Evolutionary conservation across 306 rosid genomes (phyloP).

Genomic region (Rosa chinensis): DNA sequence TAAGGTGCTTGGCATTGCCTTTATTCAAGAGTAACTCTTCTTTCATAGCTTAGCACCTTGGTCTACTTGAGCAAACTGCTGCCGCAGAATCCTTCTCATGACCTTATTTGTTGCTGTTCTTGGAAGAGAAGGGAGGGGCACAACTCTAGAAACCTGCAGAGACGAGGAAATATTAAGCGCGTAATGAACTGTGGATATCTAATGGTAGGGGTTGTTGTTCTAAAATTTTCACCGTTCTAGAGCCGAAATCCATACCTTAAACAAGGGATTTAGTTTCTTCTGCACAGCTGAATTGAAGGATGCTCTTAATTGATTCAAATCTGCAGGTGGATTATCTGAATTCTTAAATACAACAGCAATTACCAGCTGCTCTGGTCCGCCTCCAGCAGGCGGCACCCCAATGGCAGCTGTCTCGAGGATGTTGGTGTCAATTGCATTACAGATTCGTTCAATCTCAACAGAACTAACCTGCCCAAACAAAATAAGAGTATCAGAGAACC

Average conservation of each 20-base stretch:
- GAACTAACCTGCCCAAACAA: conserved; percentile 77
- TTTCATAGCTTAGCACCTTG: conserved; percentile 57
- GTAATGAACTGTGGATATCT: not conserved
- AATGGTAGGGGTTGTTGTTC: not conserved
- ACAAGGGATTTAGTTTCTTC: conserved; percentile 83
- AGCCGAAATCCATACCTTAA: conserved; percentile 56
- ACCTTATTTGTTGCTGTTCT: conserved; percentile 94
- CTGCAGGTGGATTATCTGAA: conserved; percentile 28
- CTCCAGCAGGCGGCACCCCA: conserved; percentile 81
- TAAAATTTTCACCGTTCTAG: not conserved
- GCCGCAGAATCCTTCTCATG: conserved; percentile 85
- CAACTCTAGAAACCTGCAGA: conserved; percentile 70
- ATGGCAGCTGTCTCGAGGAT: conserved; percentile 92
- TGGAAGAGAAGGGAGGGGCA: conserved; percentile 64
- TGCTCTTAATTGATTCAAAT: conserved; percentile 46
- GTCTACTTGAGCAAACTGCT: conserved; percentile 49
- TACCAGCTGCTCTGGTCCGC: conserved; percentile 88
- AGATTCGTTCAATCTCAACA: conserved; percentile 90
- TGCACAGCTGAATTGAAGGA: conserved; percentile 86
- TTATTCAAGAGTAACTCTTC: not conserved
- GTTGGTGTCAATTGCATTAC: conserved; percentile 60
- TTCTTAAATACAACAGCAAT: conserved; percentile 70
- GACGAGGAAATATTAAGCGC: conserved; percentile 9
- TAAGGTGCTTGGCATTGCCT: not conserved
- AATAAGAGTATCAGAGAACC: conserved; percentile 7